Evolutionary conservation across 2,329 filamentous ascomycete species (phyloP), one percentile per base, ranked within the genome.

Genomic region (Paradendryphiella salina): DNA sequence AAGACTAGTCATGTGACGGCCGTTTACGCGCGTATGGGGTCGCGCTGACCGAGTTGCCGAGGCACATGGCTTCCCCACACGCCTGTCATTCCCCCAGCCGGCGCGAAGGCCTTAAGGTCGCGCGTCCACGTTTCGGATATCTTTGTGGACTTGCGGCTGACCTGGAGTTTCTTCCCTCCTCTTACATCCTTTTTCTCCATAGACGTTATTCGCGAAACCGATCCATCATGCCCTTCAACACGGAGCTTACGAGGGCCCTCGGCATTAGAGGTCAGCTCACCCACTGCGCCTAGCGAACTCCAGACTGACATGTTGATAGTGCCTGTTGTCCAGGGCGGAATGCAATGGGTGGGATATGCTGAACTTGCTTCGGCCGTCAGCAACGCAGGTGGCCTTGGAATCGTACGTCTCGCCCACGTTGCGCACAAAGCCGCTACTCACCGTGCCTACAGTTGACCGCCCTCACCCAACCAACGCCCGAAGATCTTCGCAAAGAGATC

Each of bases 401-500:
- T 94, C 70, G 75, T 79, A 70, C 29, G 59, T 18, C 29, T 26
- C 36, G 35, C 18, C 17, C 17, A 11, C 35, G 5, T 42, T 18
- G 14, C 13, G 34, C 11, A 34, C 20, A 11, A 17, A 33, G 15
- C 18, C 26, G 18, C 15, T 26, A 14, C 60, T 67, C 40, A 68
- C 60, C 26, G 40, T 39, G 7, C 15, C 13, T 26, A 21, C 50
- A 76, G 72, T 82, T 94, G 74, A 94, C 89, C 23, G 89, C 88
- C 39, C 85, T 97, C 68, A 97, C 95, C 46, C 95, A 96, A 82
- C 89, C 94, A 28, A 88, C 89, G 13, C 93, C 94, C 39, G 89
- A 91, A 74, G 91, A 90, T 71, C 86, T 99, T 49, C 91, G 93
- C 74, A 88, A 89, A 70, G 94, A 99, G 79, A 99, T 99, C 76